These are phyloP conservation scores for Tetradesmus obliquus DNA, from an alignment of 139 green algal species.

Conservation along the genomic window DNA sequence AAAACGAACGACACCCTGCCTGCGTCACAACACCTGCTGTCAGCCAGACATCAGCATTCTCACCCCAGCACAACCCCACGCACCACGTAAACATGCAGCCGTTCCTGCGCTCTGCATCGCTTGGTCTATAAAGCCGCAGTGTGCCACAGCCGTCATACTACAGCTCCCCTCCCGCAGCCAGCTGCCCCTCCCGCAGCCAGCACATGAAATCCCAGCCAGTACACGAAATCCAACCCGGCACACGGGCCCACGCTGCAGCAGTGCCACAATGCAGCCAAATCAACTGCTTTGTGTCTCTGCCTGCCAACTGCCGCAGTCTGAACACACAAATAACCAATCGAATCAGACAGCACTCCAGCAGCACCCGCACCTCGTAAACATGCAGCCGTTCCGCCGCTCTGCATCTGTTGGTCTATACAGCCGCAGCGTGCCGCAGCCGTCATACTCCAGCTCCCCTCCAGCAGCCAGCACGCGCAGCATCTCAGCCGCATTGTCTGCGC, in stretches of 20 bases:
- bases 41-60: not conserved
- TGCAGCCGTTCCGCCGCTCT: not conserved
- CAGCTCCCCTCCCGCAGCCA: too few relatives aligned
- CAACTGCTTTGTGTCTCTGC: too few relatives aligned
- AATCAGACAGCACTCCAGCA: not conserved
- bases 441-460: conserved; percentile 26
- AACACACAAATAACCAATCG: not conserved
- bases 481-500: conserved; percentile 28
- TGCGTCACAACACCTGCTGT: not conserved
- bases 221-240: too few relatives aligned
- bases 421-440: not conserved
- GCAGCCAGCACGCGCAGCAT: conserved; percentile 19
- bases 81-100: conserved; percentile 30
- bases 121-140: conserved; percentile 13
- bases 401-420: conserved; percentile 10
- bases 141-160: not conserved
- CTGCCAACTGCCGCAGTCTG: not conserved
- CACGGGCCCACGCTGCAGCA: too few relatives aligned
- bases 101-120: not conserved
- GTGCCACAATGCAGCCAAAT: too few relatives aligned
- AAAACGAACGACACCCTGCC: not conserved
- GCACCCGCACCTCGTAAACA: conserved; percentile 12
- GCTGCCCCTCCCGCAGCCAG: too few relatives aligned
- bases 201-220: too few relatives aligned
- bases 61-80: not conserved